These are phyloP conservation scores for Pyracantha coccinea DNA, from an alignment of 331 rosid species.

Conservation along the genomic window DNA sequence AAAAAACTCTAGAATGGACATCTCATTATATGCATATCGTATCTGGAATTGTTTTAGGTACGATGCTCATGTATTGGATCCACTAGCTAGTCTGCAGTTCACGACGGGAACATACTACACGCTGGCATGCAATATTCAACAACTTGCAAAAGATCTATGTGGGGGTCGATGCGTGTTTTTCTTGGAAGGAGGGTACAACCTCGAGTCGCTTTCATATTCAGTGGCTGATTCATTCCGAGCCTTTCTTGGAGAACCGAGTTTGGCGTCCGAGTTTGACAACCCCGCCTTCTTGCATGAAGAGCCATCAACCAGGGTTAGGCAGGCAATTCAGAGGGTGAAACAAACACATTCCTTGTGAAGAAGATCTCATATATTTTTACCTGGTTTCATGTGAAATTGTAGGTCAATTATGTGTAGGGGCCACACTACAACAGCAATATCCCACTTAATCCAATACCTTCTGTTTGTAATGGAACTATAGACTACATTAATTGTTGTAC, in stretches of 20 bases:
- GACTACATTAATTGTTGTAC: too few relatives aligned
- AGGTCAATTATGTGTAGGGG: too few relatives aligned
- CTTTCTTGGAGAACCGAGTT: conserved; percentile 69
- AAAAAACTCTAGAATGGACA: too few relatives aligned
- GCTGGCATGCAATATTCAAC: conserved; percentile 68
- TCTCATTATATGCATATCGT: too few relatives aligned
- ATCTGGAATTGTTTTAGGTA: conserved; percentile 32
- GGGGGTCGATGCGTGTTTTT: conserved; percentile 88
- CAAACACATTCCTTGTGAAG: conserved; percentile 59
- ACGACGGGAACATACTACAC: conserved; percentile 89
- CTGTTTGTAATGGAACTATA: too few relatives aligned
- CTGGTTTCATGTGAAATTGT: too few relatives aligned
- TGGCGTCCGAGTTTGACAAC: conserved; percentile 70
- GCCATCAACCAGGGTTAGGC: conserved; percentile 59
- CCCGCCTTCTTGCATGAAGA: conserved; percentile 80
- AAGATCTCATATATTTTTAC: background rate
- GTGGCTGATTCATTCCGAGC: conserved; percentile 91
- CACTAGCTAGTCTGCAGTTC: conserved; percentile 67
- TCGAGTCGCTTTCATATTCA: conserved; percentile 72
- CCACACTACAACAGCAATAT: too few relatives aligned
- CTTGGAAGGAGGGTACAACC: conserved; percentile 95
- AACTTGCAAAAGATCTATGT: conserved; percentile 68
- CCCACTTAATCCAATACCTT: too few relatives aligned
- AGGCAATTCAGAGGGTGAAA: conserved; percentile 69
- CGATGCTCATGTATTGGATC: conserved; percentile 89